Evolutionary conservation across 2,329 filamentous ascomycete genomes (phyloP).

Genomic region (Dothidotthia symphoricarpi): DNA sequence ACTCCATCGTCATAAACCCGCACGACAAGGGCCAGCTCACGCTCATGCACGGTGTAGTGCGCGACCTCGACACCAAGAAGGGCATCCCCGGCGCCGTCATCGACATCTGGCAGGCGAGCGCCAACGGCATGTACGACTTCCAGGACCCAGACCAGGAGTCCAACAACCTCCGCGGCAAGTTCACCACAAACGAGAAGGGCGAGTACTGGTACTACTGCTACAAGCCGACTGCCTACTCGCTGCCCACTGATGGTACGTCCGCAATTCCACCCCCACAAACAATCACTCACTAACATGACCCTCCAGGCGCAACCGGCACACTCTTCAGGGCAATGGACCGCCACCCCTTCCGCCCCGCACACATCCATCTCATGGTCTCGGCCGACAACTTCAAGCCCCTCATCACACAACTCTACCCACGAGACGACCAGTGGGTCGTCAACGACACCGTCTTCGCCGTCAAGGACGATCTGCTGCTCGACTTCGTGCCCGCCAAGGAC

Average conservation of each 20-base stretch:
- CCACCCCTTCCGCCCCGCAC: constrained; percentile 61
- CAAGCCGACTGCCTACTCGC: constrained; percentile 69
- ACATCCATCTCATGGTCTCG: constrained; percentile 59
- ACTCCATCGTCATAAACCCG: constrained; percentile 63
- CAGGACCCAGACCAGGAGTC: constrained; percentile 69
- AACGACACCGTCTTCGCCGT: constrained; percentile 63
- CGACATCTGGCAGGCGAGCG: constrained; percentile 75
- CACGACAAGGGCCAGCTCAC: constrained; percentile 58
- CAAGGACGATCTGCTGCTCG: constrained; percentile 59
- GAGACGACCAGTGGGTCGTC: constrained; percentile 57
- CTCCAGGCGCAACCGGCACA: constrained; percentile 50
- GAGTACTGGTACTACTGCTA: constrained; percentile 73
- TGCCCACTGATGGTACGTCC: constrained; percentile 60
- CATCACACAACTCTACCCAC: constrained; percentile 59
- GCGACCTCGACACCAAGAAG: constrained; percentile 63
- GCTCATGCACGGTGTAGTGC: constrained; percentile 68
- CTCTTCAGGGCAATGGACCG: constrained; percentile 56
- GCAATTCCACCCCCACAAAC: neutral
- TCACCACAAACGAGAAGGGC: constrained; percentile 67
- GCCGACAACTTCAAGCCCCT: constrained; percentile 57
- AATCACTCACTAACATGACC: constrained; percentile 4
- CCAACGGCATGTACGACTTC: constrained; percentile 75
- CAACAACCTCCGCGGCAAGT: constrained; percentile 77
- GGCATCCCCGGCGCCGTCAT: constrained; percentile 67
- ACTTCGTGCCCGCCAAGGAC: constrained; percentile 54